Evolutionary conservation across 2,329 filamentous ascomycete genomes (phyloP), one percentile per base, ranked within the genome.

Genomic region (Aspergillus phoenicis): DNA sequence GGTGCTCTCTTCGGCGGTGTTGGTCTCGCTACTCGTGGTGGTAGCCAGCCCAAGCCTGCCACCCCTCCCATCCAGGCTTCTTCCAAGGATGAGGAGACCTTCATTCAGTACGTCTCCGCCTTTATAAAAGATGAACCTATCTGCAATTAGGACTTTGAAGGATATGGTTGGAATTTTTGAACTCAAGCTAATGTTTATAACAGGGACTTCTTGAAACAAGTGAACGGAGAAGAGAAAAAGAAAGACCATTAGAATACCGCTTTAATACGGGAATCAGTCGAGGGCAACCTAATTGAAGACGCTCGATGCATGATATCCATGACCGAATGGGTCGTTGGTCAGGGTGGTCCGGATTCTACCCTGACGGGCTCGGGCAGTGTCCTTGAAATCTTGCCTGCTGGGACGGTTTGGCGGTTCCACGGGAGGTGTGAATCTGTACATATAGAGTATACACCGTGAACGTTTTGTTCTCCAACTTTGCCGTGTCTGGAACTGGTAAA

Each of bases 41-140:
- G 73, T 58, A 76, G 78, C 66, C 76, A 79, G 68, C 74, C 79
- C 63, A 77, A 79, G 65, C 69, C 76, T 66, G 73, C 79, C 63
- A 78, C 77, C 62, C 87, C 87, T 58, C 84, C 86, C 45, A 86
- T 88, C 78, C 85, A 87, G 72, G 86, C 87, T 57, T 80, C 81
- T 71, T 88, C 84, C 80, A 87, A 87, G 77, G 86, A 88, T 68
- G 87, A 89, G 80, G 87, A 88, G 80, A 83, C 83, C 71, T 89
- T 89, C 76, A 86, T 89, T 73, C 84, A 87, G 87, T 89, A 84
- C 65, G 84, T 81, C 52, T 30, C 38, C 33, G 2, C 53, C 30
- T n/a, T 53, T 59, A 20, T 59, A 24, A 59, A 33, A n/a, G 6
- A 45, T 28, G 15, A 10, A 33, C 13, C 24, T 2, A 17, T 8